Conservation (phyloP, 345 rosid genomes). For the Leavenworthia alabamica region DNA sequence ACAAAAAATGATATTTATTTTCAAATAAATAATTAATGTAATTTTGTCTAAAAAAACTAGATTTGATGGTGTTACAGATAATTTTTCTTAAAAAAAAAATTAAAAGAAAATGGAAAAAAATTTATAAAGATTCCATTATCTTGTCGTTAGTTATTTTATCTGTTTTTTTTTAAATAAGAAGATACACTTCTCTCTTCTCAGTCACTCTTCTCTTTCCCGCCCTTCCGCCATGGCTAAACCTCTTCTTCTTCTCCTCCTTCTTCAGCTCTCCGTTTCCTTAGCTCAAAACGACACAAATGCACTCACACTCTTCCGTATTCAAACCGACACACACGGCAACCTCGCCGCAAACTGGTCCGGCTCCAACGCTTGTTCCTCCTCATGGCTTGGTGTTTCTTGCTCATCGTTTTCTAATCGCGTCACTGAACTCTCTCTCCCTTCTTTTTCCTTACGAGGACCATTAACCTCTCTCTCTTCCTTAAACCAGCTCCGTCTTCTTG, state of each 20-base stretch:
- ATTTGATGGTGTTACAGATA: too few species aligned
- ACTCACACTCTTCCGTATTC: slow-evolving; percentile 74
- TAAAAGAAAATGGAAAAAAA: background rate
- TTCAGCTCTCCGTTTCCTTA: slow-evolving; percentile 9
- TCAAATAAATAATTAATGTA: background rate
- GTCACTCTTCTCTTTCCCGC: slow-evolving; percentile 38
- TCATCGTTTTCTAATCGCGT: slow-evolving; percentile 44
- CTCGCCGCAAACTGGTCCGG: slow-evolving; percentile 85
- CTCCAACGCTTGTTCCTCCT: slow-evolving; percentile 47
- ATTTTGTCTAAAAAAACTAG: too few species aligned
- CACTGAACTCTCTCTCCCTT: slow-evolving; percentile 54
- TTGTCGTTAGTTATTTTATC: slow-evolving; percentile 28
- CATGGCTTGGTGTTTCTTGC: slow-evolving; percentile 81
- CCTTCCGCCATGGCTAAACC: slow-evolving; percentile 29
- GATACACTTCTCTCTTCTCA: slow-evolving; percentile 16
- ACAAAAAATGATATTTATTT: too few species aligned
- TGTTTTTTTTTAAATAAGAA: slow-evolving; percentile 15
- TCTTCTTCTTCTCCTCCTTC: slow-evolving; percentile 5
- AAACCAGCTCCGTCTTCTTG: slow-evolving; percentile 75
- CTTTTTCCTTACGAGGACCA: slow-evolving; percentile 74
- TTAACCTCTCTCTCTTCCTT: slow-evolving; percentile 53
- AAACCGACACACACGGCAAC: slow-evolving; percentile 70
- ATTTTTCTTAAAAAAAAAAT: background rate
- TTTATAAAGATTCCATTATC: background rate
- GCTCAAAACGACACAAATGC: slow-evolving; percentile 59